Conservation (phyloP, 2,329 filamentous ascomycete species). For the Nakataea oryzae region DNA sequence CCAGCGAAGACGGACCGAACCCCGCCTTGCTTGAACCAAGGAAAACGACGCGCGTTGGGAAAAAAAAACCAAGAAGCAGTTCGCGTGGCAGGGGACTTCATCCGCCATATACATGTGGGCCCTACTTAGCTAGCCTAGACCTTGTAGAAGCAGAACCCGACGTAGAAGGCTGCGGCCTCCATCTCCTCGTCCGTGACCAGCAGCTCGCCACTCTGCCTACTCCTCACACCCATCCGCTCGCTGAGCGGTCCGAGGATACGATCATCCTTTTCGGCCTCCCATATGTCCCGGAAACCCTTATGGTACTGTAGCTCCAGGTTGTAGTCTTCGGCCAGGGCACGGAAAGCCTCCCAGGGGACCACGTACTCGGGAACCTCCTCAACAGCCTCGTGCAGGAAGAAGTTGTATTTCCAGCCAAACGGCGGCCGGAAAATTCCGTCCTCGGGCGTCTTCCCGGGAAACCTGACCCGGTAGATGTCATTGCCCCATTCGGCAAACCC, state of each 20-base stretch:
- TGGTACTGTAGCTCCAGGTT: conserved; percentile 94
- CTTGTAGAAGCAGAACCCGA: conserved; percentile 96
- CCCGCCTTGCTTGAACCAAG: background rate
- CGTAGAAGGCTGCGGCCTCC: conserved; percentile 85
- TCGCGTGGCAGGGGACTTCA: background rate
- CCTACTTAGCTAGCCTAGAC: conserved; percentile 45
- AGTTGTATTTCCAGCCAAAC: conserved; percentile 97
- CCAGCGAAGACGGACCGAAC: background rate
- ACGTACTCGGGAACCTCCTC: conserved; percentile 96
- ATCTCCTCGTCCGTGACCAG: conserved; percentile 77
- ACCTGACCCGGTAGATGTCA: conserved; percentile 80
- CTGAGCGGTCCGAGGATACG: conserved; percentile 70
- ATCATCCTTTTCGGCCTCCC: conserved; percentile 85
- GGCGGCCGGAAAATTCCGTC: conserved; percentile 90
- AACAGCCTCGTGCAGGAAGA: conserved; percentile 91
- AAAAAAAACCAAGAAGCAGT: background rate
- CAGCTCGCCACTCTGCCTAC: conserved; percentile 54
- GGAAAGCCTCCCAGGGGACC: conserved; percentile 95
- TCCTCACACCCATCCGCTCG: conserved; percentile 90
- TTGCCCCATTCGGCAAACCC: conserved; percentile 81
- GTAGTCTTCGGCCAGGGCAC: conserved; percentile 89
- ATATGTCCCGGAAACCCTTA: conserved; percentile 82
- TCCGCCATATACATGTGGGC: background rate
- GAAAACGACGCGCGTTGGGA: background rate
- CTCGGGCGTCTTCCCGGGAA: conserved; percentile 69